Evolutionary conservation across 768 basidiomycete species (phyloP).

Genomic region (Mycena pura): DNA sequence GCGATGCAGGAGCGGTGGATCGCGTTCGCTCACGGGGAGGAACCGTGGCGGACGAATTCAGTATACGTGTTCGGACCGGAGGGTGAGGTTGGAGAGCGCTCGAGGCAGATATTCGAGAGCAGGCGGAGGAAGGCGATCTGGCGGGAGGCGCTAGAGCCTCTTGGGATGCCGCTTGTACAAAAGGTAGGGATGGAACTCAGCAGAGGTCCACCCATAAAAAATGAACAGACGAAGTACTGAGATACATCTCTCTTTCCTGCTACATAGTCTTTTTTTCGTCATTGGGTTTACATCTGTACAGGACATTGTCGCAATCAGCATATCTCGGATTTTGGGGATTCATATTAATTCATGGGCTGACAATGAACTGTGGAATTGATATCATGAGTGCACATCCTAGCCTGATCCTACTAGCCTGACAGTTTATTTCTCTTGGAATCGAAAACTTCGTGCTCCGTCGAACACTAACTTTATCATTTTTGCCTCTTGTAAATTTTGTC

Average conservation of each 20-base stretch:
- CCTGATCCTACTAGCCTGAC: too few relatives aligned
- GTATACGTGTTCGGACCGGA: conserved; percentile 85
- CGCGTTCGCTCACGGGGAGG: conserved; percentile 74
- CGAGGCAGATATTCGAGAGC: conserved; percentile 67
- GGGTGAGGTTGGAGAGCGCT: conserved; percentile 80
- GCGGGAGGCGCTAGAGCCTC: conserved; percentile 70
- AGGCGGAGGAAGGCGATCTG: conserved; percentile 65
- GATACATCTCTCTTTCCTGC: not conserved
- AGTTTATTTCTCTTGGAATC: too few relatives aligned
- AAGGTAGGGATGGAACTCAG: conserved; percentile 79
- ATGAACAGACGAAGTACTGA: conserved; percentile 10
- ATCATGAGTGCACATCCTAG: too few relatives aligned
- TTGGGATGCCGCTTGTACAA: conserved; percentile 70
- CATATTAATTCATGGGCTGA: too few relatives aligned
- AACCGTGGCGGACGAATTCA: conserved; percentile 73
- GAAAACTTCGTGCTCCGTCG: too few relatives aligned
- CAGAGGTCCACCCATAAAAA: conserved; percentile 59
- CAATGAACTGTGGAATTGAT: too few relatives aligned
- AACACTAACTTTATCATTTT: too few relatives aligned
- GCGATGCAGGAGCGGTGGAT: conserved; percentile 80
- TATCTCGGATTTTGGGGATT: too few relatives aligned
- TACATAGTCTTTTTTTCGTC: not conserved
- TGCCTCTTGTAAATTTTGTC: conserved; percentile 80
- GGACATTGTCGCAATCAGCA: not conserved
- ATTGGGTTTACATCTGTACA: not conserved